Evolutionary conservation across 1,139 yeast genomes (phyloP).

Genomic region (Magnusiomyces ingens): DNA sequence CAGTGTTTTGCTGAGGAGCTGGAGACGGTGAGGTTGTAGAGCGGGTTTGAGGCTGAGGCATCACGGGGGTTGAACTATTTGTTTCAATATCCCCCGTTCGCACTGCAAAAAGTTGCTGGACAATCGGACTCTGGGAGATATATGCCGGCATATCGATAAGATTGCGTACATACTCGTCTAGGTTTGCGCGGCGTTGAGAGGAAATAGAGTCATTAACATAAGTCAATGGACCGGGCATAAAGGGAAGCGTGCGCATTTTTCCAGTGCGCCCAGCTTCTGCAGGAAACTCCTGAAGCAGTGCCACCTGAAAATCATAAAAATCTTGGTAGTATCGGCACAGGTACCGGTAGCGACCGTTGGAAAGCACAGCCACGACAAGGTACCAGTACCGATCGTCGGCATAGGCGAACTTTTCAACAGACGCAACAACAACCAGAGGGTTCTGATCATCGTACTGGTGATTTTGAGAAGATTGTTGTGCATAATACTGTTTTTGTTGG

Average conservation of each 20-base stretch:
- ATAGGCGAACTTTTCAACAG: slow-evolving; percentile 74
- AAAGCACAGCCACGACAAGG: slow-evolving; percentile 60
- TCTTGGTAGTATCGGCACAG: slow-evolving; percentile 91
- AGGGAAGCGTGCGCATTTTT: slow-evolving; percentile 74
- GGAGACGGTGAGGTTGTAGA: neutral
- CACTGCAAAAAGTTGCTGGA: slow-evolving; percentile 62
- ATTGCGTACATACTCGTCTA: slow-evolving; percentile 75
- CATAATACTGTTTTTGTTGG: slow-evolving; percentile 12
- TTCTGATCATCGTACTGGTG: slow-evolving; percentile 4
- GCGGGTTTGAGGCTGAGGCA: slow-evolving; percentile 36
- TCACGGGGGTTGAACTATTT: slow-evolving; percentile 35
- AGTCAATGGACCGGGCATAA: slow-evolving; percentile 93
- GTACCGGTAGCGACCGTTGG: slow-evolving; percentile 62
- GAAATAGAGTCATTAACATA: slow-evolving; percentile 87
- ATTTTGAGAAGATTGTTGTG: slow-evolving; percentile 15
- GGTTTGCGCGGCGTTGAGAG: slow-evolving; percentile 73
- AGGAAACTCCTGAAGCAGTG: slow-evolving; percentile 76
- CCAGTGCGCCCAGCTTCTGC: slow-evolving; percentile 88
- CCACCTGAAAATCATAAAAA: slow-evolving; percentile 89
- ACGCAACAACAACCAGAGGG: slow-evolving; percentile 43
- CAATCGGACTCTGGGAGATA: slow-evolving; percentile 60
- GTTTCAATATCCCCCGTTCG: slow-evolving; percentile 55
- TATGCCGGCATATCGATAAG: slow-evolving; percentile 69
- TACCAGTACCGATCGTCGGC: slow-evolving; percentile 91
- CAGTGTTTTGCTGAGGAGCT: neutral